Evolutionary conservation across 768 basidiomycete species (phyloP).

Genomic region (Phanerodontia chrysosporium): DNA sequence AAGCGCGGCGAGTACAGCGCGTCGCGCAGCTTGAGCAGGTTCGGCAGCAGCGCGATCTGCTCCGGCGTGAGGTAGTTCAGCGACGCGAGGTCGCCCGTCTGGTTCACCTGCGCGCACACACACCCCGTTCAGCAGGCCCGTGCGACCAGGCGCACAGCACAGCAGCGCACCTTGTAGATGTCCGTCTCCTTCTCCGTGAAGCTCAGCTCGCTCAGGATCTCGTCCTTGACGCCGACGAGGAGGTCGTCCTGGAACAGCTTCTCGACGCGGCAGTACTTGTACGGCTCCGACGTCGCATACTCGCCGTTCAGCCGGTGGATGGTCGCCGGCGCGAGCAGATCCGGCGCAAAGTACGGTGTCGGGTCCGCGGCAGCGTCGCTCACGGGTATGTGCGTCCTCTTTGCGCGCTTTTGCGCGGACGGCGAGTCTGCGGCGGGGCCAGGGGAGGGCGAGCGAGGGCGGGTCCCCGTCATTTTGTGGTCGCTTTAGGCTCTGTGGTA

Average conservation of each 20-base stretch:
- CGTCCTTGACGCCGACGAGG: conserved; percentile 76
- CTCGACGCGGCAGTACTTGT: conserved; percentile 78
- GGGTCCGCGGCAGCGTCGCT: conserved; percentile 16
- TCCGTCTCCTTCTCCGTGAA: conserved; percentile 96
- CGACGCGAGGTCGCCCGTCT: conserved; percentile 95
- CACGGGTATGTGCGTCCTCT: neutral
- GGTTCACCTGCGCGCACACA: conserved; percentile 69
- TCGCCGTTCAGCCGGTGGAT: conserved; percentile 49
- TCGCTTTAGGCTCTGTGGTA: neutral
- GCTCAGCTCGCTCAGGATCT: conserved; percentile 71
- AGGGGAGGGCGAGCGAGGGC: neutral
- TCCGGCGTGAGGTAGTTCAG: conserved; percentile 77
- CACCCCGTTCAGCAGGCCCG: neutral
- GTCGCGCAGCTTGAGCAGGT: conserved; percentile 78
- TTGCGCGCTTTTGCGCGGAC: neutral
- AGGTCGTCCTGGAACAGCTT: conserved; percentile 83
- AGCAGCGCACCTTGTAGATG: conserved; percentile 79
- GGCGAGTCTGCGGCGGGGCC: neutral
- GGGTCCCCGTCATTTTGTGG: neutral
- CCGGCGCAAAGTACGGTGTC: conserved; percentile 41
- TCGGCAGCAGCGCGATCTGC: conserved; percentile 77
- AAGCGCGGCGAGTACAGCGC: conserved; percentile 86
- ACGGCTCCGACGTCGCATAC: conserved; percentile 64
- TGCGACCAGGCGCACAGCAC: neutral
- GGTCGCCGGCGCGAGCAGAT: conserved; percentile 53